Evolutionary conservation across 805 yeast genomes (phyloP).

Genomic region (Saccharomyces mikatae): DNA sequence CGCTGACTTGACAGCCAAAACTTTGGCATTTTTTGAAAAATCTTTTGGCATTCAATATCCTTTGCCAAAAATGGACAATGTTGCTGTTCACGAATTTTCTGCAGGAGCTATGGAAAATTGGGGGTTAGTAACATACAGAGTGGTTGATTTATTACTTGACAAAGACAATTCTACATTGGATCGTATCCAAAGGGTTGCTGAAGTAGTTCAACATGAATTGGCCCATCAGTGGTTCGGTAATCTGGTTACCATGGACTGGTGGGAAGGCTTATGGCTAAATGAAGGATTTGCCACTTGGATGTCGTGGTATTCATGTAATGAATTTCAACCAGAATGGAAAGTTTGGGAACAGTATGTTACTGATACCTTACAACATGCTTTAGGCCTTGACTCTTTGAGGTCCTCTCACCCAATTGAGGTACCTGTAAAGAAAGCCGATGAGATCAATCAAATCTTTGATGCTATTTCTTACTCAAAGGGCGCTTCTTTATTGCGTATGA

Average conservation of each 20-base stretch:
- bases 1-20: slow-evolving; percentile 66
- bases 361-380: slow-evolving; percentile 67
- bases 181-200: slow-evolving; percentile 68
- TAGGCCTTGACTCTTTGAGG: slow-evolving; percentile 68
- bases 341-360: slow-evolving; percentile 80
- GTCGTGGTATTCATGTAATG: slow-evolving; percentile 78
- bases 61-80: slow-evolving; percentile 73
- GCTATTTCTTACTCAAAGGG: slow-evolving; percentile 81
- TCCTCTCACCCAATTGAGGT: slow-evolving; percentile 83
- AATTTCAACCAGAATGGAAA: slow-evolving; percentile 75
- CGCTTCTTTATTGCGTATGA: slow-evolving; percentile 70
- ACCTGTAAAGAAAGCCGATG: slow-evolving; percentile 69
- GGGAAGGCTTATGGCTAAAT: slow-evolving; percentile 85
- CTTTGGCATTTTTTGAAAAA: slow-evolving; percentile 63
- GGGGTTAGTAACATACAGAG: slow-evolving; percentile 73
- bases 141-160: slow-evolving; percentile 65
- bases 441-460: slow-evolving; percentile 77
- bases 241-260: slow-evolving; percentile 85
- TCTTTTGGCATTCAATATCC: slow-evolving; percentile 71
- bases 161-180: slow-evolving; percentile 58
- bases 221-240: slow-evolving; percentile 93
- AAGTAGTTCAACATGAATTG: slow-evolving; percentile 80
- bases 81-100: slow-evolving; percentile 74
- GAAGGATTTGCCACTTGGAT: slow-evolving; percentile 90
- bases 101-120: slow-evolving; percentile 91